Evolutionary conservation across 1,139 yeast genomes (phyloP).

Genomic region (Hemisphaericaspora subhashii): DNA sequence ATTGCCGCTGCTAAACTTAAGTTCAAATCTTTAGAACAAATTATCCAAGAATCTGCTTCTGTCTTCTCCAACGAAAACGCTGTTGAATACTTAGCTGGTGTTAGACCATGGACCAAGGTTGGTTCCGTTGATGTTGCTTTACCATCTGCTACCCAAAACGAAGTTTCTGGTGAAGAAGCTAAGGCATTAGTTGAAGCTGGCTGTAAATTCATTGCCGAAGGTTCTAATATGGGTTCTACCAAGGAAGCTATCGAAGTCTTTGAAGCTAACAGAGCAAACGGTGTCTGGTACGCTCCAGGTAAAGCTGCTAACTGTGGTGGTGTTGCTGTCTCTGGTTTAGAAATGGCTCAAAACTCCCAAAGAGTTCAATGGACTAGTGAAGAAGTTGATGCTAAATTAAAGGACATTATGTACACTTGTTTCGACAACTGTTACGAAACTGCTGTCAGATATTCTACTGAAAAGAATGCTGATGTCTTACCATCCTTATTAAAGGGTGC

Average conservation of each 20-base stretch:
- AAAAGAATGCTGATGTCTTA: conserved; percentile 54
- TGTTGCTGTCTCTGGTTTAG: conserved; percentile 97
- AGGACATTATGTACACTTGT: conserved; percentile 89
- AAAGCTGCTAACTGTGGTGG: conserved; percentile 99
- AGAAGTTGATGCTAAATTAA: conserved; percentile 84
- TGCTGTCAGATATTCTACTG: conserved; percentile 77
- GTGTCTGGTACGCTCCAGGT: conserved; percentile 98
- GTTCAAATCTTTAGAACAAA: conserved; percentile 75
- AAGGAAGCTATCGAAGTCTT: conserved; percentile 94
- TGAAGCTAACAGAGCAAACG: conserved; percentile 78
- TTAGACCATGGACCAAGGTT: conserved; percentile 93
- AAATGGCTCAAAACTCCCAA: conserved; percentile 99
- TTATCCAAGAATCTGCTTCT: conserved; percentile 54
- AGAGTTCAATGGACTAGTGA: conserved; percentile 86
- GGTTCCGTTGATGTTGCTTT: conserved; percentile 94
- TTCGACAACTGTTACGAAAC: conserved; percentile 91
- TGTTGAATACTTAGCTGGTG: conserved; percentile 84
- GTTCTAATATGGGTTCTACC: conserved; percentile 99
- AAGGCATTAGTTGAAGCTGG: conserved; percentile 91
- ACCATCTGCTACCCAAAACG: conserved; percentile 98
- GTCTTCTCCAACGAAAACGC: conserved; percentile 54
- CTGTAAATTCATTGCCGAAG: conserved; percentile 93
- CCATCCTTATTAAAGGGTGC: conserved; percentile 98
- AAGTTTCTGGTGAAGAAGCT: conserved; percentile 96
- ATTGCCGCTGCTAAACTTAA: conserved; percentile 80